Evolutionary conservation across 2,329 filamentous ascomycete genomes (phyloP).

Genomic region (Meredithiella fracta): DNA sequence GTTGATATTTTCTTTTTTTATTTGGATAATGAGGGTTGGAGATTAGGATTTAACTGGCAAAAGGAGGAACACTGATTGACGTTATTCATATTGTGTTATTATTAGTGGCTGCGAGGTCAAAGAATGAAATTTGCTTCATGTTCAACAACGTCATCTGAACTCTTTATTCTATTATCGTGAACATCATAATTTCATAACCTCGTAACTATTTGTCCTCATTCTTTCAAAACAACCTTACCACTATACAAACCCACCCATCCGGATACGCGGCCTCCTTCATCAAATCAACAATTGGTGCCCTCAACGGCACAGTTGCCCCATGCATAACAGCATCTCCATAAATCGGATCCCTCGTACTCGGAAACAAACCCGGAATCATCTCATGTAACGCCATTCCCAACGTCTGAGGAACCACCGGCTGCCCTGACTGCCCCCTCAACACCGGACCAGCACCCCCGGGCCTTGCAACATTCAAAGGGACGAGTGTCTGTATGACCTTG

Average conservation of each 20-base stretch:
- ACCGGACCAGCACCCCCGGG: slow-evolving; percentile 19
- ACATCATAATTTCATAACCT: not conserved
- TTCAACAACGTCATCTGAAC: not conserved
- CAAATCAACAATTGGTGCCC: slow-evolving; percentile 64
- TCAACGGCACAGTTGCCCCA: slow-evolving; percentile 67
- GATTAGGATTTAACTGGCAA: too few species aligned
- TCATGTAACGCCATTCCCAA: slow-evolving; percentile 63
- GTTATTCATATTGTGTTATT: not conserved
- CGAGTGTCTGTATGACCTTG: slow-evolving; percentile 59
- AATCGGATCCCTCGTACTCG: slow-evolving; percentile 67
- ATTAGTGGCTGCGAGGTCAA: not conserved
- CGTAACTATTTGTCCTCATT: not conserved
- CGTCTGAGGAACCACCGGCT: slow-evolving; percentile 17
- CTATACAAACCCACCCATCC: slow-evolving; percentile 80
- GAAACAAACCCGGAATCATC: slow-evolving; percentile 68
- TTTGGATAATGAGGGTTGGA: not conserved
- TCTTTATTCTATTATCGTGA: not conserved
- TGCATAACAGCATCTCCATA: slow-evolving; percentile 75
- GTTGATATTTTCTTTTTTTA: not conserved
- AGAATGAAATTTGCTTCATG: not conserved
- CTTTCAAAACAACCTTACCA: slow-evolving; percentile 30
- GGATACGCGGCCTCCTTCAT: slow-evolving; percentile 71
- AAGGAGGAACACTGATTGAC: too few species aligned
- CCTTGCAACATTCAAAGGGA: slow-evolving; percentile 33
- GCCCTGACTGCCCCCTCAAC: not conserved